phyloP scores from a whole-genome alignment of 306 rosid genomes.

The Cucumis hystrix region DNA sequence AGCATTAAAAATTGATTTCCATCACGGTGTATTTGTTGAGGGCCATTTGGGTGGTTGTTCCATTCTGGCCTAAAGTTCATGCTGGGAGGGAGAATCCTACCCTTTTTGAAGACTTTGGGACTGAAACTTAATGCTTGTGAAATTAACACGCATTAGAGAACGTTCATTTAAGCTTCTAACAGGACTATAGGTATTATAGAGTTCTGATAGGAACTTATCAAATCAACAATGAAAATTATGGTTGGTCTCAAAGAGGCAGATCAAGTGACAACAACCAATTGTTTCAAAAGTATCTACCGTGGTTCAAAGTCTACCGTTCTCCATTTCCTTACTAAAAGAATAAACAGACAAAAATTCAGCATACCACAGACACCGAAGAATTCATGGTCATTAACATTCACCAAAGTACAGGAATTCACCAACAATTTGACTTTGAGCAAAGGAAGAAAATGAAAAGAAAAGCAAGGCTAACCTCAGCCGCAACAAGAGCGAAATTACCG shows the following conservation, averaged over 20 bases:
- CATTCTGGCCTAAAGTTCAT: neutral
- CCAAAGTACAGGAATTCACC: neutral
- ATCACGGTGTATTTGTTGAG: neutral
- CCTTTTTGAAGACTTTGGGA: neutral
- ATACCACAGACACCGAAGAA: neutral
- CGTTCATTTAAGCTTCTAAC: neutral
- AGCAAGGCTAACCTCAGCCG: slow-evolving; percentile 44
- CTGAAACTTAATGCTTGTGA: neutral
- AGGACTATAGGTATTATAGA: neutral
- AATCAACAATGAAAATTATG: neutral
- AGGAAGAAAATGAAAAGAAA: neutral
- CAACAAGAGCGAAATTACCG: slow-evolving; percentile 75
- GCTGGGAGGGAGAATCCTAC: neutral
- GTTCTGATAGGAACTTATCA: neutral
- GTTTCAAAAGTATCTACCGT: neutral
- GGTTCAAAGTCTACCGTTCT: neutral
- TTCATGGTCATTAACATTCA: neutral
- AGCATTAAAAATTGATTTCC: too few relatives aligned
- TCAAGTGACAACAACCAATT: neutral
- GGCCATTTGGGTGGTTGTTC: neutral
- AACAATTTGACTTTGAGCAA: neutral
- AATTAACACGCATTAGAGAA: neutral
- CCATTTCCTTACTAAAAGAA: neutral
- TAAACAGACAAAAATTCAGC: neutral
- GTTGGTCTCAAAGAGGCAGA: neutral